Evolutionary conservation across 23 red algal species (phyloP), one percentile per base, ranked within the genome.

Genomic region (Gracilaria domingensis): DNA sequence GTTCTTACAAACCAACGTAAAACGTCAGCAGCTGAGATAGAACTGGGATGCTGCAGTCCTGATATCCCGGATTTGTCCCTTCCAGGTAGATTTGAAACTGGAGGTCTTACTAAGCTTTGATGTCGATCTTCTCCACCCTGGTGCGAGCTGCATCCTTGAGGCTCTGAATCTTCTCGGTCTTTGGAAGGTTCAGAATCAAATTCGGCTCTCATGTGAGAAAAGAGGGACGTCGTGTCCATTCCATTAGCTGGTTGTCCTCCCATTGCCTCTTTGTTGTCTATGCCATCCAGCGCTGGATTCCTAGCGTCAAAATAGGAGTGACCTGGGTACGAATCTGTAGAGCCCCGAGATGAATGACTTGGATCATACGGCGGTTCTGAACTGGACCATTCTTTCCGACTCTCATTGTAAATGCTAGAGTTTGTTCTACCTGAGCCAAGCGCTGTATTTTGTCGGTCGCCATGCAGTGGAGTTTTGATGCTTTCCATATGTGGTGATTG

Each of bases 141-240:
- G 38, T 0, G 1, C 7, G 40, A 79, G 18, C 24, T 6, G 16
- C 26, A 0, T 9, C 12, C 16, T 18, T 69, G 30, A 36, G 64
- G 25, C 25, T 26, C 12, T 37, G 33, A 36, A 13, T 32, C 33
- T 69, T 69, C 64, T 69, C 38, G 64, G 12, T 69, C 64, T 9
- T 13, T 69, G 28, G 32, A 18, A 14, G 30, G 30, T 12, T 23
- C 53, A 13, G 79, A 39, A 4, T 4, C 24, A 36, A 82, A 82
- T 62, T 82, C 79, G 30, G 53, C 58, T 32, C 79, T 45, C 79
- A 82, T 82, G 26, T 82, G 79, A 2, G 45, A 56, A 65, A 82
- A 82, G 35, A 65, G 21, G 23, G 79, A 62, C 55, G 33, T 3
- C 17, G 79, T 62, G 49, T 82, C 79, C 53, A 82, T 65, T 25